These are phyloP conservation scores for Emericellopsis cladophorae DNA, from an alignment of 2,329 filamentous ascomycete species.

Conservation along the genomic window DNA sequence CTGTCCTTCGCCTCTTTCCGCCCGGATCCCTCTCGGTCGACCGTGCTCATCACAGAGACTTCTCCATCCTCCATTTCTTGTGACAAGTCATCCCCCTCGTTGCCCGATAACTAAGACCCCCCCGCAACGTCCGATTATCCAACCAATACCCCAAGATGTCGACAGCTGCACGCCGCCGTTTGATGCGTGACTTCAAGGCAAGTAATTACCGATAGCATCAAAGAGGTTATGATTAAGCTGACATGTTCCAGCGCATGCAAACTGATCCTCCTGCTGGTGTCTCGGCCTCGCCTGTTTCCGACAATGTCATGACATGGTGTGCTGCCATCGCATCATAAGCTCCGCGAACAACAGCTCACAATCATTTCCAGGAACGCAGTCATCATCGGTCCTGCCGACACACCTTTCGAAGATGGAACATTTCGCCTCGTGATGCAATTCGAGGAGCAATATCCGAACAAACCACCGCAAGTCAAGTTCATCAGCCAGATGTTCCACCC, in stretches of 20 bases:
- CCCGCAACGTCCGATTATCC: too few species aligned
- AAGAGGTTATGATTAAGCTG: conserved; percentile 1
- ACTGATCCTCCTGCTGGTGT: conserved; percentile 95
- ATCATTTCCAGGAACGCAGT: conserved; percentile 73
- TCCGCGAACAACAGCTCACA: background rate
- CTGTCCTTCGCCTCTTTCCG: too few species aligned
- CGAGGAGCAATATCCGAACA: conserved; percentile 97
- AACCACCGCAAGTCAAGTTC: conserved; percentile 94
- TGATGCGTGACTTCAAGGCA: conserved; percentile 99
- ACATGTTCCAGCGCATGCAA: conserved; percentile 72
- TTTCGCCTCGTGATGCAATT: conserved; percentile 98
- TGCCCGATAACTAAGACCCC: too few species aligned
- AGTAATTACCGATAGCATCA: conserved; percentile 1
- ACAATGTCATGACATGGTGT: conserved; percentile 96
- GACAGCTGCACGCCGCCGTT: conserved; percentile 82
- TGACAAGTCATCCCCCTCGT: too few species aligned
- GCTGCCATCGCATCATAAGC: conserved; percentile 10
- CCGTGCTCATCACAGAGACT: too few species aligned
- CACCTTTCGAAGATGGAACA: conserved; percentile 95
- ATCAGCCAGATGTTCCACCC: conserved; percentile 99
- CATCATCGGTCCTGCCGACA: conserved; percentile 93
- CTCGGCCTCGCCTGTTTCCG: conserved; percentile 87
- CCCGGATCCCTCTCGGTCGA: too few species aligned
- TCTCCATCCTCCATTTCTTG: too few species aligned
- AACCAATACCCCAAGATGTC: conserved; percentile 40